These are phyloP conservation scores for Coprinellus micaceus DNA, from an alignment of 768 basidiomycete species.

Conservation along the genomic window DNA sequence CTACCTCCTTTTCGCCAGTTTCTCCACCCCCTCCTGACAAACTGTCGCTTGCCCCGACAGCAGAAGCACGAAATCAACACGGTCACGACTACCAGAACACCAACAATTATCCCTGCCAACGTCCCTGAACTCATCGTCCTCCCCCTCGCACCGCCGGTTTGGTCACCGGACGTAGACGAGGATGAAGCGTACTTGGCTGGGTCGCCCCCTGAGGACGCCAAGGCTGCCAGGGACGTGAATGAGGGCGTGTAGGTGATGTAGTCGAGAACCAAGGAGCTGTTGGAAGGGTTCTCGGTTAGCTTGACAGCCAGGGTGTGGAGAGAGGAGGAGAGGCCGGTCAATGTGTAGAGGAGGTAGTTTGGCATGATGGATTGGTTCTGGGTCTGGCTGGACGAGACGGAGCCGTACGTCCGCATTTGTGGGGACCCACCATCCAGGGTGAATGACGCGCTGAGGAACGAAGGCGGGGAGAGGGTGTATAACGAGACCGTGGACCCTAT, in stretches of 20 bases:
- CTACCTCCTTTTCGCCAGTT: no score
- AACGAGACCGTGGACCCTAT: not conserved
- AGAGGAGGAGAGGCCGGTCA: not conserved
- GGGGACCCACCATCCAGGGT: not conserved
- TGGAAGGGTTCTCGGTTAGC: not conserved
- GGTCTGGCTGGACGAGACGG: not conserved
- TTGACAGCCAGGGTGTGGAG: not conserved
- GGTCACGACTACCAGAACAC: no score
- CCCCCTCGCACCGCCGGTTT: no score
- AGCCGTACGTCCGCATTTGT: not conserved
- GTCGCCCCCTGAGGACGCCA: no score
- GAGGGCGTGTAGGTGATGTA: not conserved
- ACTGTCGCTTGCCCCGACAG: no score
- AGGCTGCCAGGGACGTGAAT: not conserved
- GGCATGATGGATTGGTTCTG: not conserved
- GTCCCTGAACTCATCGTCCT: no score
- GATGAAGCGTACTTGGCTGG: no score
- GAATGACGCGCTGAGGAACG: not conserved
- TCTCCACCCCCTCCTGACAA: no score
- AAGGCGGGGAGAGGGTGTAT: not conserved
- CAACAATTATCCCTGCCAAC: no score
- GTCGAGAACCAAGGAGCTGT: not conserved
- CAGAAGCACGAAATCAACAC: no score
- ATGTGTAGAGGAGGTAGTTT: not conserved
- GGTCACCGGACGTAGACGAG: no score